Evolutionary conservation across 805 yeast species (phyloP).

Genomic region (Yarrowia hollandica): DNA sequence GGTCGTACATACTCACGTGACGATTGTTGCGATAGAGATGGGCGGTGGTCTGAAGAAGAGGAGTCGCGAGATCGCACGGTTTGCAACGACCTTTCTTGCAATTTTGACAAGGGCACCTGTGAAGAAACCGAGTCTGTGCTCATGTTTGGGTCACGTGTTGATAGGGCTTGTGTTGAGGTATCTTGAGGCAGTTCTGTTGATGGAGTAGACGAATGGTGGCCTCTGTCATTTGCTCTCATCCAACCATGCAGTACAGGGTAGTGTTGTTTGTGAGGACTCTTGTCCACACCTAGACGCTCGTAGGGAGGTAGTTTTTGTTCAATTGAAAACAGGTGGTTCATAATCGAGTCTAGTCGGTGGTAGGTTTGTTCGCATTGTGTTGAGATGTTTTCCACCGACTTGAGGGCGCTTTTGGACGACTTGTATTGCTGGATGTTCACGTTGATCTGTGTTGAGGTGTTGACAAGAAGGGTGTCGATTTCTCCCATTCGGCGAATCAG

Average conservation of each 20-base stretch:
- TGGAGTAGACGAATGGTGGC: background rate
- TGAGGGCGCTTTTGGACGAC: conserved; percentile 11
- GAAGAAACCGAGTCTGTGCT: background rate
- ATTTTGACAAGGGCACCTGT: background rate
- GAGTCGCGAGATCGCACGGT: conserved; percentile 1
- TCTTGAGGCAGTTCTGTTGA: background rate
- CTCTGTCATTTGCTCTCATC: background rate
- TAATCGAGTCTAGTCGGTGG: background rate
- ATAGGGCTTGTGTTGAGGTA: too few relatives aligned
- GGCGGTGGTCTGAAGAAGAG: background rate
- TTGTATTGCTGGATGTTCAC: conserved; percentile 11
- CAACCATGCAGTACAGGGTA: conserved; percentile 45
- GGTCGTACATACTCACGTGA: background rate
- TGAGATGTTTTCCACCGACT: conserved; percentile 30
- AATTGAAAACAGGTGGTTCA: conserved; percentile 31
- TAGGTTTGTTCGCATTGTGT: conserved; percentile 23
- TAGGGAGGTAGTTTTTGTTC: conserved; percentile 44
- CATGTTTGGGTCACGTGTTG: background rate
- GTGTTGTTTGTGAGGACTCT: conserved; percentile 47
- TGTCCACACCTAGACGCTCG: conserved; percentile 43
- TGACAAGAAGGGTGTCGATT: conserved; percentile 32
- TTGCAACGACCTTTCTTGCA: background rate
- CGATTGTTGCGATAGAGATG: background rate
- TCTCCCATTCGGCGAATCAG: conserved; percentile 31
- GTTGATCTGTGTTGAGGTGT: conserved; percentile 29